A percentile compares a stretch with the other conserved stretches of the same genome.
phyloP scores from a whole-genome alignment of 768 basidiomycete species.

The Pleurotus citrinopileatus region DNA sequence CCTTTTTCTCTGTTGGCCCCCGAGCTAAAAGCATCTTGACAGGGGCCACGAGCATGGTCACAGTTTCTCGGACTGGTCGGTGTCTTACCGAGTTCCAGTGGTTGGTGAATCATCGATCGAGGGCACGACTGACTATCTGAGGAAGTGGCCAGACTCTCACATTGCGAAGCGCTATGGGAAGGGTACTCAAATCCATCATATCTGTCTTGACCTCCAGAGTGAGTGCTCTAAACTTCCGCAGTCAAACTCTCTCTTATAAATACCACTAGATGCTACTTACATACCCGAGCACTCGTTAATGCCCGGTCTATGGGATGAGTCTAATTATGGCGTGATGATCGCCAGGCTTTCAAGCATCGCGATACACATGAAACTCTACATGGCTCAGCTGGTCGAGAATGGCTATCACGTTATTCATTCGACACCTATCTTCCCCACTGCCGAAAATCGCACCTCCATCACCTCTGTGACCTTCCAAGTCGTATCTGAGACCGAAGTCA shows the following conservation, averaged over 20 bases:
- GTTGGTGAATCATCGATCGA: conserved; percentile 1
- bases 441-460: background rate
- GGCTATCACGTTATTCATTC: conserved; percentile 14
- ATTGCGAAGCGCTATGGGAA: background rate
- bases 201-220: conserved; percentile 6
- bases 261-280: conserved; percentile 5
- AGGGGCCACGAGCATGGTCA: background rate
- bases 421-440: conserved; percentile 5
- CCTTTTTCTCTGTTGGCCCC: background rate
- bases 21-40: background rate
- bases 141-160: background rate
- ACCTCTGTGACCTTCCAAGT: conserved; percentile 12
- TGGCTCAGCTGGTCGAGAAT: background rate
- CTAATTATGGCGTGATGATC: background rate
- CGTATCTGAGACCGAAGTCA: conserved; percentile 1
- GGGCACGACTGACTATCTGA: background rate
- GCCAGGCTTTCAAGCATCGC: conserved; percentile 7
- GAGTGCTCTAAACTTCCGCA: background rate
- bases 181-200: background rate
- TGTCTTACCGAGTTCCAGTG: background rate
- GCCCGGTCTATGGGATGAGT: conserved; percentile 5
- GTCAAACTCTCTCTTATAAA: background rate
- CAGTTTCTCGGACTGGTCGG: background rate
- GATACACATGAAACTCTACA: conserved; percentile 10
- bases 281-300: conserved; percentile 7